A percentile compares a stretch with the other conserved stretches of the same genome.
Evolutionary conservation across 2,329 filamentous ascomycete genomes (phyloP).

Genomic region (Colletotrichum zoysiae): DNA sequence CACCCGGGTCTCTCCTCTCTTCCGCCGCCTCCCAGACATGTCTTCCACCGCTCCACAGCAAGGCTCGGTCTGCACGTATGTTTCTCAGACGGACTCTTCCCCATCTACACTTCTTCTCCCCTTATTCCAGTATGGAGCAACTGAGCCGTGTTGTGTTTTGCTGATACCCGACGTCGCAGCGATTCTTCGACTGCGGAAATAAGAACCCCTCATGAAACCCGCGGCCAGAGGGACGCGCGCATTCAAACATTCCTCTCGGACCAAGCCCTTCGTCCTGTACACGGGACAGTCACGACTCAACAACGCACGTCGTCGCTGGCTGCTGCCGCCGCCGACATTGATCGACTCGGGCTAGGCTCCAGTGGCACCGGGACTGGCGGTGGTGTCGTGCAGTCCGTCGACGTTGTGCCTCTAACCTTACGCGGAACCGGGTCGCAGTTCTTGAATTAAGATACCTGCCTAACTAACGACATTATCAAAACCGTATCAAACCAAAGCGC

Average conservation of each 20-base stretch:
- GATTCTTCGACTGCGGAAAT: background rate
- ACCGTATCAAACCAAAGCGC: too few species aligned
- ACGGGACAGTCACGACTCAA: background rate
- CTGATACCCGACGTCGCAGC: background rate
- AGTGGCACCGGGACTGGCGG: background rate
- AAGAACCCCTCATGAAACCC: background rate
- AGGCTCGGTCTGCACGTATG: slow-evolving; percentile 1
- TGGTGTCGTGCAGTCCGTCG: background rate
- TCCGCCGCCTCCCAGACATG: background rate
- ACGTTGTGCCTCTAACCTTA: background rate
- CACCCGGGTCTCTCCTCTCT: background rate
- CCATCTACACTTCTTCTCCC: too few species aligned
- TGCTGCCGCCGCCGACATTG: background rate
- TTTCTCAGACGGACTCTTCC: background rate
- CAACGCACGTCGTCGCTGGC: background rate
- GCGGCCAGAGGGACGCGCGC: background rate
- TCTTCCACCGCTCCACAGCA: background rate
- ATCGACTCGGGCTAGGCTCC: background rate
- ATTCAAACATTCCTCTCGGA: background rate
- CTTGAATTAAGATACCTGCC: background rate
- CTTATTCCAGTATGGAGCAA: too few species aligned
- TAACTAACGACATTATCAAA: background rate
- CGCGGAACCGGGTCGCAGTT: slow-evolving; percentile 1
- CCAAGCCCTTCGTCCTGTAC: background rate
- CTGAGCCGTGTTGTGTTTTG: background rate